Percentiles rank a stretch among this genome's conserved stretches.
phyloP scores from a whole-genome alignment of 129 eudicot genomes.

The Apium graveolens region DNA sequence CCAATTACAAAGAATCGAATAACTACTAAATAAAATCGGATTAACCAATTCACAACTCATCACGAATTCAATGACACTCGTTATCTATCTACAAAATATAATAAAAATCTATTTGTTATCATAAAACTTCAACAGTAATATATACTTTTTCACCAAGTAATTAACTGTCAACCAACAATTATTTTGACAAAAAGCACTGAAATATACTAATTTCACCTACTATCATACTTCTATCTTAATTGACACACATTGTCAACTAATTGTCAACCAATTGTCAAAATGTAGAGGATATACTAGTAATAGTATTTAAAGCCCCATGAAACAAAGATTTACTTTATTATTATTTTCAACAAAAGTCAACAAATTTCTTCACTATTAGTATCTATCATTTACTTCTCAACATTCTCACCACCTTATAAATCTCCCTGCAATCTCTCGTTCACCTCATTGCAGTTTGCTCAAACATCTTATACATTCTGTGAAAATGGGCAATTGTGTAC shows the following conservation, averaged over 20 bases:
- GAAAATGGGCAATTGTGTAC: constrained; percentile 62
- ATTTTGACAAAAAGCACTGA: neutral
- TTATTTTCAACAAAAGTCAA: neutral
- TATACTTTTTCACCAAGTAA: neutral
- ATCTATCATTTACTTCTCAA: neutral
- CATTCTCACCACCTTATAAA: neutral
- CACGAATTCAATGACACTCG: too few relatives aligned
- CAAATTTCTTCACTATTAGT: neutral
- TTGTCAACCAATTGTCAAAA: neutral
- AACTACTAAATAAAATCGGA: too few relatives aligned
- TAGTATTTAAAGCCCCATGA: neutral
- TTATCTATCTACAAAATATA: too few relatives aligned
- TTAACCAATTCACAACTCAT: neutral
- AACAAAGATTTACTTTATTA: too few relatives aligned
- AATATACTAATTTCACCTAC: neutral
- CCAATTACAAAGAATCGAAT: too few relatives aligned
- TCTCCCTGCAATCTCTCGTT: neutral
- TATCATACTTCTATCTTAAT: neutral
- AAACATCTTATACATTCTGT: neutral
- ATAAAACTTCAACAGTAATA: neutral
- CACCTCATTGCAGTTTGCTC: neutral
- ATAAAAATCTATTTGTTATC: neutral
- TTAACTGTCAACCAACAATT: neutral
- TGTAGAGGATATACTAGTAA: neutral
- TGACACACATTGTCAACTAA: neutral